Conservation (phyloP, 2,329 filamentous ascomycete genomes). For the Pezicula radicicola region DNA sequence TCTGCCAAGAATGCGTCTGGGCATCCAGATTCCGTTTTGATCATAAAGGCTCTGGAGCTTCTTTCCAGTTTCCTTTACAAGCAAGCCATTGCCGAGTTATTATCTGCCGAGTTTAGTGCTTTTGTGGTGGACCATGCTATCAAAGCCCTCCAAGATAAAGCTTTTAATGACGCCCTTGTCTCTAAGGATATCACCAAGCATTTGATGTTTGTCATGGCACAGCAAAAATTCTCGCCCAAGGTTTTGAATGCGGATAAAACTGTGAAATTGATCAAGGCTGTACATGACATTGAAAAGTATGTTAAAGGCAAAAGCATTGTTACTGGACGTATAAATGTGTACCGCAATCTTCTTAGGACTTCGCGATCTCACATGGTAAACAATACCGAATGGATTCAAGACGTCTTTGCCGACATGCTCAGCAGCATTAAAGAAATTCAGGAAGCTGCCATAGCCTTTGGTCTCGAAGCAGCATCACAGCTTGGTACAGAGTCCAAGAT, state of each 20-base stretch:
- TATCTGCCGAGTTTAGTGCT: conserved; percentile 75
- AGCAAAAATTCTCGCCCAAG: conserved; percentile 74
- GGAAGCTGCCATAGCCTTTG: conserved; percentile 69
- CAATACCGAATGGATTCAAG: conserved; percentile 75
- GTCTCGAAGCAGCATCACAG: conserved; percentile 64
- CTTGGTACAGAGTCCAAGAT: conserved; percentile 69
- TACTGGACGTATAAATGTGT: conserved; percentile 73
- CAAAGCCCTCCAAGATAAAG: conserved; percentile 32
- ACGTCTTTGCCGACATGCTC: conserved; percentile 79
- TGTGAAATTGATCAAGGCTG: conserved; percentile 64
- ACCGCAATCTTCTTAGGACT: conserved; percentile 73
- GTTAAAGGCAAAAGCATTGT: conserved; percentile 79
- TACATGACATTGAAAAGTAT: conserved; percentile 71
- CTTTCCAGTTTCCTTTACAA: conserved; percentile 76
- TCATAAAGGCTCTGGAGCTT: conserved; percentile 75
- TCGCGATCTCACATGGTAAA: conserved; percentile 66
- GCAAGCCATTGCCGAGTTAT: conserved; percentile 62
- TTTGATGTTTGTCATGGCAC: conserved; percentile 75
- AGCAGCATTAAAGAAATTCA: conserved; percentile 76
- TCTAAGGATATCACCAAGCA: conserved; percentile 78
- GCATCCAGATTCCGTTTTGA: conserved; percentile 63
- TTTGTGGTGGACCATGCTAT: conserved; percentile 83
- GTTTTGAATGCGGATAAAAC: conserved; percentile 72
- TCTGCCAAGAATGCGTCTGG: conserved; percentile 55
- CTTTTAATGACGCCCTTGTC: conserved; percentile 63